Evolutionary conservation across 345 rosid species (phyloP), one percentile per base, ranked within the genome.

Genomic region (Melaleuca quinquenervia): DNA sequence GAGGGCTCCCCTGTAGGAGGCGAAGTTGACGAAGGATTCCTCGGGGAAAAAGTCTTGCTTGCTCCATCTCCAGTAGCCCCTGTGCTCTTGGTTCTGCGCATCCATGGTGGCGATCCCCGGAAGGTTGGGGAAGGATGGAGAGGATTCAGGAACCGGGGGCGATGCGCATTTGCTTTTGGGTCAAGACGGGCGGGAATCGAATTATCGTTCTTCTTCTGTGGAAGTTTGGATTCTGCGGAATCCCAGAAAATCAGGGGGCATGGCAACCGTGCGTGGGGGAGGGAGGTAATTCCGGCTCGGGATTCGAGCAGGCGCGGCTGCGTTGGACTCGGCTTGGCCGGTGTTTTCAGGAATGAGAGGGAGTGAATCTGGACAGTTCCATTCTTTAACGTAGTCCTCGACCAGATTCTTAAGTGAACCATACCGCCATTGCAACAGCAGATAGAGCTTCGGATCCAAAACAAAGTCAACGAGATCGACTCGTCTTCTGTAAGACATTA

Each of bases 11-110:
- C 50, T 91, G 93, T 96, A 97, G 27, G 98, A 53, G 53, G 93
- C 78, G 52, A 92, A 29, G 92, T 87, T 90, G 64, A 88, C 87
- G 91, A 97, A 97, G 0, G 99, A 93, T 85, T 90, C 88, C 83
- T 96, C 98, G 6, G 98, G 99, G 93, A 91, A 96, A 84, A 97
- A 96, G 80, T 94, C 98, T 14, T 89, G 90, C 90, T 96, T 97
- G 85, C 95, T 91, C 90, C 94, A 95, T 90, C 97, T 89, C 99
- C 99, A 96, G 91, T 95, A 96, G 85, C 91, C 91, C 88, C 88
- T 91, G 50, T 8, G 60, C 56, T 52, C 36, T 22, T 16, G 26
- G 21, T 29, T 5, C 60, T 52, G 52, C 83, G 52, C 32, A 6
- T 85, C 87, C 87, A 85, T 85, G 87, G 50, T 14, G 85, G 52